Evolutionary conservation across 1,284 basidiomycete genomes (phyloP).

Genomic region (Ganoderma sp.): DNA sequence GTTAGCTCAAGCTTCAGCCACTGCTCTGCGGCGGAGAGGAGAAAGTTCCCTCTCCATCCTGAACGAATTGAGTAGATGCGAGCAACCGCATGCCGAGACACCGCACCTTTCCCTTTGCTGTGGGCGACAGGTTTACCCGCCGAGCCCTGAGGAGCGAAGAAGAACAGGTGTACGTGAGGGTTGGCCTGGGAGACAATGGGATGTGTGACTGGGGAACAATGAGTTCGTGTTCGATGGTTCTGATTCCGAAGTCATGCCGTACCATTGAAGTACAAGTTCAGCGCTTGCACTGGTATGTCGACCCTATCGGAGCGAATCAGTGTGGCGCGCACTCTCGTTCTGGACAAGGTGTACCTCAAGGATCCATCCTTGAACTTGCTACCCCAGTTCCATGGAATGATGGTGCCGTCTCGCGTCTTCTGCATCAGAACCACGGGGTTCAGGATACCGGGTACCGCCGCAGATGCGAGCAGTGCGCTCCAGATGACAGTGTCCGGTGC

Average conservation of each 20-base stretch:
- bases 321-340: background rate
- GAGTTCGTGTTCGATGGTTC: background rate
- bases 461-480: constrained; percentile 80
- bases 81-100: background rate
- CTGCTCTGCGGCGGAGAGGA: constrained; percentile 90
- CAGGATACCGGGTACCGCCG: constrained; percentile 85
- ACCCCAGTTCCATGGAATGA: constrained; percentile 95
- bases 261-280: constrained; percentile 95
- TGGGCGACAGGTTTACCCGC: constrained; percentile 94
- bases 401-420: constrained; percentile 82
- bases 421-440: constrained; percentile 94
- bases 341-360: constrained; percentile 57
- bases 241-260: constrained; percentile 15
- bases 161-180: constrained; percentile 98
- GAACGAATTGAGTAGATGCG: constrained; percentile 1
- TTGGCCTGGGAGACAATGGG: constrained; percentile 97
- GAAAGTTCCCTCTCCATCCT: constrained; percentile 97
- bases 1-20: constrained; percentile 94
- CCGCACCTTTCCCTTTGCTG: constrained; percentile 84
- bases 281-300: constrained; percentile 91
- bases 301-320: constrained; percentile 53
- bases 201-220: constrained; percentile 76
- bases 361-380: constrained; percentile 93
- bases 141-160: constrained; percentile 93
- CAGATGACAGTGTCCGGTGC: constrained; percentile 88